phyloP scores from a whole-genome alignment of 2,329 filamentous ascomycete species.

The Chrysoporthe austroafricana region DNA sequence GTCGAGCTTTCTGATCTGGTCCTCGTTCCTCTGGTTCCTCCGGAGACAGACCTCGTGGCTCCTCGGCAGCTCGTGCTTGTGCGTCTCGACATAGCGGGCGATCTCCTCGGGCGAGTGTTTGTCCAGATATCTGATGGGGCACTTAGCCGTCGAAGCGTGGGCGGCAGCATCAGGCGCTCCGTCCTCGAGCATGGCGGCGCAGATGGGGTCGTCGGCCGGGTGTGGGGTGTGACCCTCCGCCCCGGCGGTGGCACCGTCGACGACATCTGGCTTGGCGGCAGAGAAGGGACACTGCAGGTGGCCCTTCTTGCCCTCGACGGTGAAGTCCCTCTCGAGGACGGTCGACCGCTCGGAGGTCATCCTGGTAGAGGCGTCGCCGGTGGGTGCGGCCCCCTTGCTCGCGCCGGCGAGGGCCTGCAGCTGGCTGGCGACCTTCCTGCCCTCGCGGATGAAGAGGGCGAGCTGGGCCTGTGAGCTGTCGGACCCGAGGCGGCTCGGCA shows the following conservation, averaged over 20 bases:
- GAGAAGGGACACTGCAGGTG: slow-evolving; percentile 81
- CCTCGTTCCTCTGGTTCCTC: slow-evolving; percentile 84
- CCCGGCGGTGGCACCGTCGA: slow-evolving; percentile 28
- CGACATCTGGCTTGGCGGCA: slow-evolving; percentile 42
- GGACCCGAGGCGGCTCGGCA: slow-evolving; percentile 52
- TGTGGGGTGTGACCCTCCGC: slow-evolving; percentile 46
- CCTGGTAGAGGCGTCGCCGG: slow-evolving; percentile 52
- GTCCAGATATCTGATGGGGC: slow-evolving; percentile 90
- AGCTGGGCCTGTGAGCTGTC: slow-evolving; percentile 59
- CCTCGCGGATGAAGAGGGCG: slow-evolving; percentile 67
- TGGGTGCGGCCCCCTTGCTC: slow-evolving; percentile 56
- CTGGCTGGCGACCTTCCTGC: slow-evolving; percentile 60
- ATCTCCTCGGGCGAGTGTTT: slow-evolving; percentile 93
- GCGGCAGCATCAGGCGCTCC: slow-evolving; percentile 56
- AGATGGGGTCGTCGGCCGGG: slow-evolving; percentile 62
- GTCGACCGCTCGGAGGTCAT: slow-evolving; percentile 62
- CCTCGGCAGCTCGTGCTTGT: slow-evolving; percentile 92
- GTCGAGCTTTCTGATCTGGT: slow-evolving; percentile 84
- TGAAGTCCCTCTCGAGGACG: slow-evolving; percentile 86
- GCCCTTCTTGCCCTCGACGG: slow-evolving; percentile 80
- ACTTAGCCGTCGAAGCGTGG: slow-evolving; percentile 64
- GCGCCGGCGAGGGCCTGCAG: slow-evolving; percentile 51
- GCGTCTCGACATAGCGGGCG: slow-evolving; percentile 88
- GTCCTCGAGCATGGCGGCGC: slow-evolving; percentile 66
- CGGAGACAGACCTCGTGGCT: slow-evolving; percentile 93